phyloP scores from a whole-genome alignment of 2,329 filamentous ascomycete species.

The Aspergillus neoniger region DNA sequence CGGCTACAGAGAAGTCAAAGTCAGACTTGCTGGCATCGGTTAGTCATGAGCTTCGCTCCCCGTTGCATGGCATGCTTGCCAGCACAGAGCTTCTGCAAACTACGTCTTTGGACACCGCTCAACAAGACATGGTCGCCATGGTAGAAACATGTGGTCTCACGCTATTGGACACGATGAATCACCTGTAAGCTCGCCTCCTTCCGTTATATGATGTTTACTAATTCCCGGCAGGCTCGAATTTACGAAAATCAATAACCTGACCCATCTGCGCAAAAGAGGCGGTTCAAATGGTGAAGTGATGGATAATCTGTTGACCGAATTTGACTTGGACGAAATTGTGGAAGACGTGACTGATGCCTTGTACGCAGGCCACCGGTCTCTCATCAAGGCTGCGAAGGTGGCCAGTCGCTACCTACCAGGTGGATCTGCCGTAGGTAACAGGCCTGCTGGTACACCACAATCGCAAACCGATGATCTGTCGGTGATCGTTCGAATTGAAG shows the following conservation, averaged over 20 bases:
- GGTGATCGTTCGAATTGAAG: constrained; percentile 33
- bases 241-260: constrained; percentile 39
- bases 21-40: constrained; percentile 56
- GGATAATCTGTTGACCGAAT: constrained; percentile 31
- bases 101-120: constrained; percentile 42
- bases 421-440: constrained; percentile 10
- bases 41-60: constrained; percentile 54
- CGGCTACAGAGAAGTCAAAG: constrained; percentile 49
- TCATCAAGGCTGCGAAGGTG: constrained; percentile 15
- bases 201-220: constrained; percentile 4
- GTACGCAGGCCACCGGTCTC: constrained; percentile 29
- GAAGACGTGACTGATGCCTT: constrained; percentile 34
- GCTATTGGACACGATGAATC: constrained; percentile 51
- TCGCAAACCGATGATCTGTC: constrained; percentile 21
- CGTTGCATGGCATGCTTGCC: constrained; percentile 51
- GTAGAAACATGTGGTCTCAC: constrained; percentile 54
- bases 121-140: constrained; percentile 50
- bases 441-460: constrained; percentile 4
- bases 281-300: constrained; percentile 11
- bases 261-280: constrained; percentile 16
- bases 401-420: constrained; percentile 15
- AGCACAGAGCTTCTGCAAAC: constrained; percentile 54
- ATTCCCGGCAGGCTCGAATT: constrained; percentile 30
- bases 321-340: constrained; percentile 34
- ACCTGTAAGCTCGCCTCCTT: constrained; percentile 26